Percentiles rank a stretch among this genome's conserved stretches.
Evolutionary conservation across 2,329 filamentous ascomycete genomes (phyloP).

Genomic region (Colletotrichum lini): DNA sequence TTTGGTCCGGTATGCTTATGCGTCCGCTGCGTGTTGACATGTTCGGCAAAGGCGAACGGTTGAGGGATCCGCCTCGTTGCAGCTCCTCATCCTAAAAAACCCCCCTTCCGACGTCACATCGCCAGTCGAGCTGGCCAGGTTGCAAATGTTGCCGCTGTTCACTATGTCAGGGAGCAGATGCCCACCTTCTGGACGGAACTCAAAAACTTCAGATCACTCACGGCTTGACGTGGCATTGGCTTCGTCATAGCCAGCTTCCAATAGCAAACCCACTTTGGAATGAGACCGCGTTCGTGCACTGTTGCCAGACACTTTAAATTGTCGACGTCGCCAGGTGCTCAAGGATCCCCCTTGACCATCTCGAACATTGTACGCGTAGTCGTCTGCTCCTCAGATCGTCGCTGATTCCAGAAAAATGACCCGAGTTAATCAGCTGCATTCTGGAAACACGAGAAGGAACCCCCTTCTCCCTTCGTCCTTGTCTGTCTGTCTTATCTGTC

Average conservation of each 20-base stretch:
- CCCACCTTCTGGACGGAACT: neutral
- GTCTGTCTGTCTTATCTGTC: neutral
- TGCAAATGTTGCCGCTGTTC: slow-evolving; percentile 1
- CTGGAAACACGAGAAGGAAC: neutral
- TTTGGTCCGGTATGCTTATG: neutral
- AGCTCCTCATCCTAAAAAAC: slow-evolving; percentile 12
- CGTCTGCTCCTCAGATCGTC: slow-evolving; percentile 27
- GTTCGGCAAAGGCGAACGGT: neutral
- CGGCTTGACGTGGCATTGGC: neutral
- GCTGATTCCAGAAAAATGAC: neutral
- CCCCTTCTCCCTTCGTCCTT: neutral
- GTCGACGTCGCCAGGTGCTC: neutral
- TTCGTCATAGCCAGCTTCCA: slow-evolving; percentile 1
- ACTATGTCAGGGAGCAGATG: neutral
- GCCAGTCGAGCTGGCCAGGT: slow-evolving; percentile 16
- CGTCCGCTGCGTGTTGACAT: slow-evolving; percentile 20
- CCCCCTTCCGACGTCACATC: slow-evolving; percentile 4
- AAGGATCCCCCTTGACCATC: slow-evolving; percentile 29
- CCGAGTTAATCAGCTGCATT: slow-evolving; percentile 10
- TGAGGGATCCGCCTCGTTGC: slow-evolving; percentile 12
- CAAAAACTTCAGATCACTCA: slow-evolving; percentile 8
- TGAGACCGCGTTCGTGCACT: slow-evolving; percentile 15
- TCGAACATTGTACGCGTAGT: slow-evolving; percentile 41
- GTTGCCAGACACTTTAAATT: slow-evolving; percentile 23
- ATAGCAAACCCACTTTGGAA: neutral